A percentile compares a stretch with the other conserved stretches of the same genome.
These are phyloP conservation scores for Pythium folliculosum DNA, from an alignment of 352 stramenopile genomes.

Conservation along the genomic window DNA sequence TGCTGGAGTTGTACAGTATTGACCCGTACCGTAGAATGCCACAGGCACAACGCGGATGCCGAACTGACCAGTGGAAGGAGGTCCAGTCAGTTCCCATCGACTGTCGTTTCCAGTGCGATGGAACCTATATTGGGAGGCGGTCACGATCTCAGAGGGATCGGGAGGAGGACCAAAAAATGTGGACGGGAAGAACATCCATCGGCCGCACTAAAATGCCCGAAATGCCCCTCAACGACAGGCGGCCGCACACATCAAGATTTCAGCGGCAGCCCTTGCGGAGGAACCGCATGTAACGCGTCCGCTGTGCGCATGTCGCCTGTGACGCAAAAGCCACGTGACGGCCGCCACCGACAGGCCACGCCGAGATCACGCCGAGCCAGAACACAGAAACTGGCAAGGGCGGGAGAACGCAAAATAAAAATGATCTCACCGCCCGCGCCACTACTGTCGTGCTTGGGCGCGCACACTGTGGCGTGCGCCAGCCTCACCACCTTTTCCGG, in stretches of 20 bases:
- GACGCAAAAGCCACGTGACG: constrained; percentile 6
- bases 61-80: too few species aligned
- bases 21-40: not conserved
- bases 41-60: not conserved
- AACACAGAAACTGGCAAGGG: too few species aligned
- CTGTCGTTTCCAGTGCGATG: too few species aligned
- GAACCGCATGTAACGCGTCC: constrained; percentile 1
- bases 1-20: not conserved
- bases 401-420: not conserved
- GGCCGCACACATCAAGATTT: not conserved
- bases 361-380: too few species aligned
- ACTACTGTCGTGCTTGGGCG: too few species aligned
- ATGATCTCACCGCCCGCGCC: too few species aligned
- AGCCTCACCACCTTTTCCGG: not conserved
- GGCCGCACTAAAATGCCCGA: too few species aligned
- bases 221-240: not conserved
- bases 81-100: too few species aligned
- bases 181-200: not conserved
- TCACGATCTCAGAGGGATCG: not conserved
- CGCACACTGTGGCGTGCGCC: not conserved
- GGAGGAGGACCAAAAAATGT: not conserved
- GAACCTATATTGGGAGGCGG: too few species aligned
- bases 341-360: not conserved
- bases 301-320: constrained; percentile 5
- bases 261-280: not conserved